These are phyloP conservation scores for Bassia scoparia DNA, from an alignment of 148 eudicot genomes.

Conservation along the genomic window DNA sequence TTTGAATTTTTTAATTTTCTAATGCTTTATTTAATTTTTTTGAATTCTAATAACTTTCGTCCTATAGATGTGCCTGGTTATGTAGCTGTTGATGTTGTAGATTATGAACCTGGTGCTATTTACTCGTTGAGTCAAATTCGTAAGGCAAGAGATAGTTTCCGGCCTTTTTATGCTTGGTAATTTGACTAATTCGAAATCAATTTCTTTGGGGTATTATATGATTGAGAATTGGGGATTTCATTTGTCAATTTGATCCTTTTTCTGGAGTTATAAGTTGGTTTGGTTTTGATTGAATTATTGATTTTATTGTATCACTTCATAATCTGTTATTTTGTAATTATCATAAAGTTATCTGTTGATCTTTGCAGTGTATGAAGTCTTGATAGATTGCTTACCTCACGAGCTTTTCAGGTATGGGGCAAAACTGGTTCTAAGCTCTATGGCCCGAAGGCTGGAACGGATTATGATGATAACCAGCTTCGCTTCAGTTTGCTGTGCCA, in stretches of 20 bases:
- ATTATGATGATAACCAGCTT: slow-evolving; percentile 73
- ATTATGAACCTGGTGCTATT: slow-evolving; percentile 55
- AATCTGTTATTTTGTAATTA: too few species aligned
- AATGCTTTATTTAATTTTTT: too few species aligned
- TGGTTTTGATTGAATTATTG: too few species aligned
- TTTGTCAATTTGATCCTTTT: too few species aligned
- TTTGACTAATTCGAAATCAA: too few species aligned
- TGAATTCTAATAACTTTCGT: slow-evolving; percentile 55
- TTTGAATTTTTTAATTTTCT: too few species aligned
- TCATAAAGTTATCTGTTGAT: too few species aligned
- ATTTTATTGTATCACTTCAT: too few species aligned
- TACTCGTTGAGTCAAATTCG: slow-evolving; percentile 60
- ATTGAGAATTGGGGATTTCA: too few species aligned
- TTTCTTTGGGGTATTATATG: too few species aligned
- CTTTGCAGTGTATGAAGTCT: neutral
- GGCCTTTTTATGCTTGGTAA: slow-evolving; percentile 34
- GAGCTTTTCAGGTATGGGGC: slow-evolving; percentile 71
- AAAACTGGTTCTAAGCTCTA: slow-evolving; percentile 88
- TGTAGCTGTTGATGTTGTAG: slow-evolving; percentile 60
- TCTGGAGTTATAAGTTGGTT: too few species aligned
- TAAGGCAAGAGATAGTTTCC: slow-evolving; percentile 62
- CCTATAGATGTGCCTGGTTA: slow-evolving; percentile 47
- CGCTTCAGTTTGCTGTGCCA: slow-evolving; percentile 77
- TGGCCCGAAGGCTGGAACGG: slow-evolving; percentile 75
- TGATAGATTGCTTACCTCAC: slow-evolving; percentile 3